Conservation (phyloP, 305 asterid species). For the Rubia tinctorum region DNA sequence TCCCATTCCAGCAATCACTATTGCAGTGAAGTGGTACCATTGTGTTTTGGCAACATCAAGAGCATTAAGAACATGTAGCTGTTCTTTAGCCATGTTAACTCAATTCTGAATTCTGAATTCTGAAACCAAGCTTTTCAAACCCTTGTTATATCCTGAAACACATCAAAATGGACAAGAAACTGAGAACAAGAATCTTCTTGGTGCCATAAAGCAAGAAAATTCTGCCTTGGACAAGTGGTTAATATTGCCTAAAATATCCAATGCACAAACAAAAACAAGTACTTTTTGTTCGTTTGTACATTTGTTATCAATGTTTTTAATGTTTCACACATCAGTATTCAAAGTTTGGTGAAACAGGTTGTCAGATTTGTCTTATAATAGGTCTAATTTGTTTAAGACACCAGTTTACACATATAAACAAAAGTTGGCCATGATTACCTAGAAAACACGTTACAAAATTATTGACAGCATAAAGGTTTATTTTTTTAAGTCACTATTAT, state of each 20-base stretch:
- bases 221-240: too few relatives aligned
- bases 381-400: background rate
- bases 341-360: constrained; percentile 9
- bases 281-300: background rate
- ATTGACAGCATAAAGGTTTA: background rate
- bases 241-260: background rate
- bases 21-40: too few relatives aligned
- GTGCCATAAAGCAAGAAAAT: too few relatives aligned
- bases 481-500: background rate
- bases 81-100: background rate
- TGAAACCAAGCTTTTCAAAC: background rate
- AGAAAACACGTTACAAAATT: background rate
- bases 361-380: background rate
- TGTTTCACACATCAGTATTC: background rate
- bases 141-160: background rate
- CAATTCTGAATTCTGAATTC: background rate
- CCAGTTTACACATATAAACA: too few relatives aligned
- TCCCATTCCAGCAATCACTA: too few relatives aligned
- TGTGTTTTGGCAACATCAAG: too few relatives aligned
- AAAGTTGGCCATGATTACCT: background rate
- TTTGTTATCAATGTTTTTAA: background rate
- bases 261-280: constrained; percentile 1
- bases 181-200: background rate
- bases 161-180: background rate
- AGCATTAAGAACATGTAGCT: background rate